Conservation (phyloP, 306 rosid genomes). For the Vigna nakashimae region DNA sequence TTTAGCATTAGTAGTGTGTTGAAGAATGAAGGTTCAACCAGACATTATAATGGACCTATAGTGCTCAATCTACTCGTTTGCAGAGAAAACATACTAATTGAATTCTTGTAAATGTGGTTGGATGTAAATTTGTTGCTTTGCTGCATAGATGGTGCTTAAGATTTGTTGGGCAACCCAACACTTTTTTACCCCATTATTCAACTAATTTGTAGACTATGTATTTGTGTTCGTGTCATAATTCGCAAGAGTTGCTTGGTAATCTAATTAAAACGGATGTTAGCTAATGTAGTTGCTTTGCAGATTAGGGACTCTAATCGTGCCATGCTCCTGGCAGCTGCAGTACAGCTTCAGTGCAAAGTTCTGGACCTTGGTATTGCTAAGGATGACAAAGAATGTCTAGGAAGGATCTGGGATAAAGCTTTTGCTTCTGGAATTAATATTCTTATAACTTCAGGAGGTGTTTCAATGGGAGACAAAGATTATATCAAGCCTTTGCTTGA, state of each 20-base stretch:
- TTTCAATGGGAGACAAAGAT: conserved; percentile 98
- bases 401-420: conserved; percentile 71
- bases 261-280: conserved; percentile 22
- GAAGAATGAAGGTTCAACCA: conserved; percentile 4
- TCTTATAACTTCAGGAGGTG: conserved; percentile 97
- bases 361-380: conserved; percentile 83
- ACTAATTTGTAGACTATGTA: conserved; percentile 25
- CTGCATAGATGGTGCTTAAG: neutral
- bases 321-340: conserved; percentile 84
- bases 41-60: neutral
- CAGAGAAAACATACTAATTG: conserved; percentile 8
- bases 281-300: conserved; percentile 60
- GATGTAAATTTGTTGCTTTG: neutral
- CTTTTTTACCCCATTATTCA: conserved; percentile 9
- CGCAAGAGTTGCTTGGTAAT: conserved; percentile 21
- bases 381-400: conserved; percentile 80
- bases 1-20: neutral
- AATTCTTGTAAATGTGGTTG: neutral
- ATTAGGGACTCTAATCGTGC: conserved; percentile 97
- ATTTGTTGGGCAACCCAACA: conserved; percentile 3
- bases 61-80: conserved; percentile 7
- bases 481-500: conserved; percentile 82
- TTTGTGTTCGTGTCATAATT: conserved; percentile 29
- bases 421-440: conserved; percentile 77
- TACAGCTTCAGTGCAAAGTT: conserved; percentile 78